Conservation (phyloP, 75 land plant species). For the Selaginella moellendorffii region DNA sequence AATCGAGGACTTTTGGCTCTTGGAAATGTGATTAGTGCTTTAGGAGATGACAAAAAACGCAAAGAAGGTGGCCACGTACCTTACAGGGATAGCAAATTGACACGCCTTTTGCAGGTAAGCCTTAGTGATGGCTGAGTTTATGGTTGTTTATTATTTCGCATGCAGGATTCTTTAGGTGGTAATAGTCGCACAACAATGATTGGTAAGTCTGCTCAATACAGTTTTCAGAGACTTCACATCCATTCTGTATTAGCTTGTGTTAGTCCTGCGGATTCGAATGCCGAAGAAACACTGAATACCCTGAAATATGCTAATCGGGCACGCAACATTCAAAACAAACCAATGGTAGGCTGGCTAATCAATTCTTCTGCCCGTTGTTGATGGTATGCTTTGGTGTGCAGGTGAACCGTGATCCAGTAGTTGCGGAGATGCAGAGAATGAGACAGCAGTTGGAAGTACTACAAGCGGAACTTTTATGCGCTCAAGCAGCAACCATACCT, state of each 20-base stretch:
- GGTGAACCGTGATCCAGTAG: constrained; percentile 91
- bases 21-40: constrained; percentile 98
- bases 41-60: constrained; percentile 95
- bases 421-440: constrained; percentile 84
- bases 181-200: constrained; percentile 99
- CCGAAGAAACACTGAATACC: constrained; percentile 95
- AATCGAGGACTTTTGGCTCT: constrained; percentile 94
- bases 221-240: no score
- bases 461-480: constrained; percentile 88
- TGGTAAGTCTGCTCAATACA: constrained; percentile 58
- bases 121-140: no score
- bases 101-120: constrained; percentile 79
- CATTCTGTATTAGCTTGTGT: constrained; percentile 99
- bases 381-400: no score
- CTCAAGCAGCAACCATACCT: constrained; percentile 45
- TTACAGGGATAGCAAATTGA: constrained; percentile 96
- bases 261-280: constrained; percentile 98
- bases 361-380: no score
- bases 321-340: constrained; percentile 95
- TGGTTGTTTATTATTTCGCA: no score
- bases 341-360: constrained; percentile 55
- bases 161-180: constrained; percentile 98
- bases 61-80: constrained; percentile 99
- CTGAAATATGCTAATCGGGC: constrained; percentile 99
- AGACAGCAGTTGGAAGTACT: constrained; percentile 79